phyloP scores from a whole-genome alignment of 2,329 filamentous ascomycete genomes.

The Lasiodiplodia theobromae region DNA sequence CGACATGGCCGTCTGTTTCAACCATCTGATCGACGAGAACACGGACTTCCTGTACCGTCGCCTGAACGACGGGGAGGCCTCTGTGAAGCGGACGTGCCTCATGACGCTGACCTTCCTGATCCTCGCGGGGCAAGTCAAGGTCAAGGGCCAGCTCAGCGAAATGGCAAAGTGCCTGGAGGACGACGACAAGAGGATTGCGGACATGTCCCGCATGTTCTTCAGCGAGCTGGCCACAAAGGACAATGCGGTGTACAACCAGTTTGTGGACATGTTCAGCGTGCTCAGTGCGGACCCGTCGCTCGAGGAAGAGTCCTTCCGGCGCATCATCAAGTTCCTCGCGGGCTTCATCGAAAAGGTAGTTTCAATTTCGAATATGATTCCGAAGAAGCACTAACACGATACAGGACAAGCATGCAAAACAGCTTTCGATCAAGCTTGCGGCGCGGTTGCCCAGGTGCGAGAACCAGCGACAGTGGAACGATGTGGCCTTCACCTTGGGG shows the following conservation, averaged over 20 bases:
- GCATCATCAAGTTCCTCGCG: conserved; percentile 90
- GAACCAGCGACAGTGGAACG: conserved; percentile 95
- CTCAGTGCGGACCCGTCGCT: conserved; percentile 82
- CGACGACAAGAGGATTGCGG: conserved; percentile 90
- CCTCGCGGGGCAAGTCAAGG: conserved; percentile 96
- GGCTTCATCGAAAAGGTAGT: conserved; percentile 95
- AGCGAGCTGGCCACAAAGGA: conserved; percentile 97
- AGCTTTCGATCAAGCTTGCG: conserved; percentile 90
- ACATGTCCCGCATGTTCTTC: conserved; percentile 97
- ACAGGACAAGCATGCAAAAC: conserved; percentile 95
- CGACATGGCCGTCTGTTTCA: conserved; percentile 99
- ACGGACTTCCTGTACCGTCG: conserved; percentile 97
- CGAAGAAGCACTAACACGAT: conserved; percentile 32
- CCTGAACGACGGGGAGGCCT: conserved; percentile 84
- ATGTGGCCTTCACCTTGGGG: conserved; percentile 91
- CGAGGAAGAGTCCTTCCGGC: conserved; percentile 83
- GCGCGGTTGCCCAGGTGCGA: conserved; percentile 85
- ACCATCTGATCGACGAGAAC: conserved; percentile 98
- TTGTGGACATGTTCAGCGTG: conserved; percentile 98
- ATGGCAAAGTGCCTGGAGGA: conserved; percentile 99
- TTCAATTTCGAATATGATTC: not conserved
- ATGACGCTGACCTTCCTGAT: conserved; percentile 99
- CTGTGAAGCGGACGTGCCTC: conserved; percentile 94
- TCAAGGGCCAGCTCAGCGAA: conserved; percentile 96
- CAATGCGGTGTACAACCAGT: conserved; percentile 99